Conservation (phyloP, 2,329 filamentous ascomycete genomes). For the Penicillium sp. region DNA sequence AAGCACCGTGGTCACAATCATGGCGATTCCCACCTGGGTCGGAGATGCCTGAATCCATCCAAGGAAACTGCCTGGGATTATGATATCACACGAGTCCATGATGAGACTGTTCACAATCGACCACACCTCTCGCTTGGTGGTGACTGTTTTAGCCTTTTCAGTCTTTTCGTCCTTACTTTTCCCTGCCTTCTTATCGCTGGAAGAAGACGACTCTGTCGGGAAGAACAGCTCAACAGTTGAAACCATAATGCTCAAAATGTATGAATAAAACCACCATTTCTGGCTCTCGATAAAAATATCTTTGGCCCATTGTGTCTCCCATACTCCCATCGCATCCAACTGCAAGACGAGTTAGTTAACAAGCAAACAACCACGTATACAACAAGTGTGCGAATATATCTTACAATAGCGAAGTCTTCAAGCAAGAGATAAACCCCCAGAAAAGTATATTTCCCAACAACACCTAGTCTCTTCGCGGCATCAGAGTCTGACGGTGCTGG, state of each 20-base stretch:
- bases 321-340: constrained; percentile 50
- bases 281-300: constrained; percentile 57
- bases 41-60: constrained; percentile 57
- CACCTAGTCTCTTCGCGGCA: constrained; percentile 41
- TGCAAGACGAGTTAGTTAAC: constrained; percentile 29
- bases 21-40: constrained; percentile 54
- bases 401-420: constrained; percentile 61
- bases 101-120: constrained; percentile 48
- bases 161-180: constrained; percentile 22
- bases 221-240: constrained; percentile 26
- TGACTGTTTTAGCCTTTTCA: constrained; percentile 10
- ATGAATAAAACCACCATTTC: constrained; percentile 67
- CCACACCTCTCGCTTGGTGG: constrained; percentile 5
- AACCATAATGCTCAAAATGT: constrained; percentile 46
- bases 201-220: constrained; percentile 15
- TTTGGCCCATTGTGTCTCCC: constrained; percentile 40
- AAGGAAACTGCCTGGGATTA: constrained; percentile 57
- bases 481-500: too few species aligned
- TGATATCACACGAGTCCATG: constrained; percentile 58
- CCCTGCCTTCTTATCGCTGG: neutral
- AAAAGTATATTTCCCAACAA: constrained; percentile 55
- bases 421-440: constrained; percentile 65
- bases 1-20: constrained; percentile 60
- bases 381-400: constrained; percentile 28
- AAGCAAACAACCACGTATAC: neutral